phyloP scores from a whole-genome alignment of 2,329 filamentous ascomycete species.

The Fusarium nelsonii region DNA sequence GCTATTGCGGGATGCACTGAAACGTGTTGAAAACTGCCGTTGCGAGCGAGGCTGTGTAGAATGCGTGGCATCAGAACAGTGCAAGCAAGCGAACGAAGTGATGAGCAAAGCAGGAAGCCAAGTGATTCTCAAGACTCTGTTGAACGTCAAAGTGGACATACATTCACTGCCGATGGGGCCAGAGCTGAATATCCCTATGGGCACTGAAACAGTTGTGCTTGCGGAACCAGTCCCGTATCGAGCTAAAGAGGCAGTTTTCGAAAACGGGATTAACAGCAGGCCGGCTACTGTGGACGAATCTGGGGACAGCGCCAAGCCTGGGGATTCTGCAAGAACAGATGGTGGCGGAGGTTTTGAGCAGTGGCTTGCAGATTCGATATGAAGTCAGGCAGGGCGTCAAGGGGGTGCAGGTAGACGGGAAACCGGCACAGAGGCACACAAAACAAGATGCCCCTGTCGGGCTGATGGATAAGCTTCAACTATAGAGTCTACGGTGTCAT shows the following conservation, averaged over 20 bases:
- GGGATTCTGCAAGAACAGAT: conserved; percentile 26
- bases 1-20: conserved; percentile 79
- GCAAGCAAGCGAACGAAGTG: conserved; percentile 88
- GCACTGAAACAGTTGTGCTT: conserved; percentile 84
- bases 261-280: neutral
- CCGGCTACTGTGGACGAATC: conserved; percentile 19
- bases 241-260: conserved; percentile 27
- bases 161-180: conserved; percentile 88
- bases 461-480: conserved; percentile 29
- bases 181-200: conserved; percentile 75
- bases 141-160: conserved; percentile 83
- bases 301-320: conserved; percentile 18
- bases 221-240: conserved; percentile 73
- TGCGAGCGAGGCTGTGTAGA: conserved; percentile 88
- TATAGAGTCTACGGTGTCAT: conserved; percentile 15
- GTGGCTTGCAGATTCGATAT: conserved; percentile 43
- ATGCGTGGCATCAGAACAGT: conserved; percentile 87
- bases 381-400: conserved; percentile 13
- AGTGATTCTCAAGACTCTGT: conserved; percentile 81
- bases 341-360: conserved; percentile 47
- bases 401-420: conserved; percentile 26
- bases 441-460: conserved; percentile 30
- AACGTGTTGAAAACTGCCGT: conserved; percentile 79
- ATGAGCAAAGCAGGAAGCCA: conserved; percentile 92
- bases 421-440: conserved; percentile 31